Conservation (phyloP, 768 basidiomycete species). For the Rhizopogon vesiculosus region DNA sequence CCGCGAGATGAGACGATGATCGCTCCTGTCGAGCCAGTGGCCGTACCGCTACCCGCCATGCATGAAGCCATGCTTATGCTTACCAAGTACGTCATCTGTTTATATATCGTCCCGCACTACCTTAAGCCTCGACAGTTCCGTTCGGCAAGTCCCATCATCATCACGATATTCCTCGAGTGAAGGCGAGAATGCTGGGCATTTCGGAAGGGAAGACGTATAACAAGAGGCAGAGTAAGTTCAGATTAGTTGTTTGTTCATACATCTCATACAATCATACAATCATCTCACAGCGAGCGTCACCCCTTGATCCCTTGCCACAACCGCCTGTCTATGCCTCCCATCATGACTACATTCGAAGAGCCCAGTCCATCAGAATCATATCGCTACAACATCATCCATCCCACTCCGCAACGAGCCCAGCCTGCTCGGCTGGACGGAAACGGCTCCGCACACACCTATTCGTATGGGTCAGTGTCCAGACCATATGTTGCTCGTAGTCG, state of each 20-base stretch:
- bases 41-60: slow-evolving; percentile 27
- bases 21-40: slow-evolving; percentile 18
- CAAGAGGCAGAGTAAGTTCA: slow-evolving; percentile 22
- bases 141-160: slow-evolving; percentile 5
- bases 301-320: slow-evolving; percentile 38
- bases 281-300: slow-evolving; percentile 41
- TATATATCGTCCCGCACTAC: background rate
- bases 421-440: slow-evolving; percentile 20
- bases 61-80: slow-evolving; percentile 31
- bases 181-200: slow-evolving; percentile 10
- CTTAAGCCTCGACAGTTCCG: slow-evolving; percentile 5
- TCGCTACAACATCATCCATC: slow-evolving; percentile 19
- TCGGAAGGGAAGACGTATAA: slow-evolving; percentile 1
- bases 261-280: slow-evolving; percentile 4
- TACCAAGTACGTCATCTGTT: slow-evolving; percentile 9
- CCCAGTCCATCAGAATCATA: slow-evolving; percentile 19
- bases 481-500: slow-evolving; percentile 48
- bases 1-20: slow-evolving; percentile 26
- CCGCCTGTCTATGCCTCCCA: slow-evolving; percentile 25
- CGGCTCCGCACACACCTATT: slow-evolving; percentile 23
- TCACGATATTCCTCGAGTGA: slow-evolving; percentile 13
- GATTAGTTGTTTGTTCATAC: no score
- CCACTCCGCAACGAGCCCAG: slow-evolving; percentile 23
- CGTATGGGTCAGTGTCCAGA: slow-evolving; percentile 20
- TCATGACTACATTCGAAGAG: slow-evolving; percentile 18